Evolutionary conservation across 225 moss, liverwort and hornwort genomes (phyloP).

Genomic region (Climacium dendroides): DNA sequence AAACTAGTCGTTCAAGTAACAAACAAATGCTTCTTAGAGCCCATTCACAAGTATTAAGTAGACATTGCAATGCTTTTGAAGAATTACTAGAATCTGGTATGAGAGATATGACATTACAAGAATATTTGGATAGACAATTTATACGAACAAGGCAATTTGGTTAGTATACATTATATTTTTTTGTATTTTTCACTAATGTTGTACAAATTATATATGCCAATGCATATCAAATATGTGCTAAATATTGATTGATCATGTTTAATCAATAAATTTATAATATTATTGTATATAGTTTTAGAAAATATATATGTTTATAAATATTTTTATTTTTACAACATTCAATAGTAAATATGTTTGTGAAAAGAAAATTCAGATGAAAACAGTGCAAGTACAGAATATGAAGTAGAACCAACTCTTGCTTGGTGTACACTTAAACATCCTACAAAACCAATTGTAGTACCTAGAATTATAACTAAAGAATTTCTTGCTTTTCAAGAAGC

Average conservation of each 20-base stretch:
- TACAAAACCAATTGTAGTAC: not conserved
- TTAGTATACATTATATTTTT: not conserved
- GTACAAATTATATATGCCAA: accelerated
- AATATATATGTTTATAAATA: not conserved
- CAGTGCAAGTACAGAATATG: not conserved
- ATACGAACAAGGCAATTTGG: constrained; percentile 17
- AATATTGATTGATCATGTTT: not conserved
- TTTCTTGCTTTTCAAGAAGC: constrained; percentile 8
- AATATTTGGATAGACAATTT: constrained; percentile 17
- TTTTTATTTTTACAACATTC: not conserved
- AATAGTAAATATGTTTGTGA: not conserved
- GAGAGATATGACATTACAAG: constrained; percentile 11
- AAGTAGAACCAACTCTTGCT: constrained; percentile 6
- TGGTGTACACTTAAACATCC: not conserved
- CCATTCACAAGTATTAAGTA: not conserved
- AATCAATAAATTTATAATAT: too few species aligned
- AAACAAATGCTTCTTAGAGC: constrained; percentile 13
- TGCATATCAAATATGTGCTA: too few species aligned
- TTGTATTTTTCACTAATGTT: not conserved
- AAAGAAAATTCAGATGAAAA: not conserved
- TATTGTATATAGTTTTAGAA: accelerated
- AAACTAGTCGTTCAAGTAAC: not conserved
- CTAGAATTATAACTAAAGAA: not conserved
- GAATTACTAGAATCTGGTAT: constrained; percentile 9
- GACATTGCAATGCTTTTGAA: constrained; percentile 26